These are phyloP conservation scores for Trichopus zeylanicus DNA, from an alignment of 116 monocot species.

Conservation along the genomic window DNA sequence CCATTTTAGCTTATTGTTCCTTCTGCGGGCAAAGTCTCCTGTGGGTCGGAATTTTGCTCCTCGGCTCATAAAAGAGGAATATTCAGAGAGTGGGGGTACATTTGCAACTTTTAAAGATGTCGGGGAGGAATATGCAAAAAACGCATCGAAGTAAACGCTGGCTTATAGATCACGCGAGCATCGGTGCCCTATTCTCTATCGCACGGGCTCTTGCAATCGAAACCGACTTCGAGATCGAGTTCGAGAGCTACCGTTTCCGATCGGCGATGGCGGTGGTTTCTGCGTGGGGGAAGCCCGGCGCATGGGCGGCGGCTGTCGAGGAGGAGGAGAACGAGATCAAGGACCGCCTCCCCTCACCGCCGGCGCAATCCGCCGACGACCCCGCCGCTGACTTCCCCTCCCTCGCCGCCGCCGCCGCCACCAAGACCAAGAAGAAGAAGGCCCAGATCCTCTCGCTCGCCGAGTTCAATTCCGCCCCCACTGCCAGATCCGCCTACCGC, in stretches of 20 bases:
- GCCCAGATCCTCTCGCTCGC: slow-evolving; percentile 46
- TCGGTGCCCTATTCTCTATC: not conserved
- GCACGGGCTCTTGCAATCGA: not conserved
- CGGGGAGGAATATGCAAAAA: no score
- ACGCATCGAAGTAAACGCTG: no score
- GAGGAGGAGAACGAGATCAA: slow-evolving; percentile 37
- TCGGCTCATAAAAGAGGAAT: no score
- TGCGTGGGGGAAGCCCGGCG: slow-evolving; percentile 85
- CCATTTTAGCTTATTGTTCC: no score
- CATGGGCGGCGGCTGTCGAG: slow-evolving; percentile 87
- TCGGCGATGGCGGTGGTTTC: slow-evolving; percentile 54
- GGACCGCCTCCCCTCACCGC: slow-evolving; percentile 1
- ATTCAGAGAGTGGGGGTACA: no score
- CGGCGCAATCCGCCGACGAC: not conserved
- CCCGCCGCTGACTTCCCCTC: slow-evolving; percentile 60
- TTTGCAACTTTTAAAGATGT: no score
- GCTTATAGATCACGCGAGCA: no score
- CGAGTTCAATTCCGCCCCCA: slow-evolving; percentile 39
- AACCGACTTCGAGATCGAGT: slow-evolving; percentile 2
- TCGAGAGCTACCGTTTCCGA: not conserved
- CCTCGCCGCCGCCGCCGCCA: slow-evolving; percentile 50
- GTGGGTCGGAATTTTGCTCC: no score
- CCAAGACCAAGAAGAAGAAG: slow-evolving; percentile 79
- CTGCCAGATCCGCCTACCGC: slow-evolving; percentile 11
- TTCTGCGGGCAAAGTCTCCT: no score